These are phyloP conservation scores for Penicillium silybi DNA, from an alignment of 495 filamentous ascomycete species.

Conservation along the genomic window DNA sequence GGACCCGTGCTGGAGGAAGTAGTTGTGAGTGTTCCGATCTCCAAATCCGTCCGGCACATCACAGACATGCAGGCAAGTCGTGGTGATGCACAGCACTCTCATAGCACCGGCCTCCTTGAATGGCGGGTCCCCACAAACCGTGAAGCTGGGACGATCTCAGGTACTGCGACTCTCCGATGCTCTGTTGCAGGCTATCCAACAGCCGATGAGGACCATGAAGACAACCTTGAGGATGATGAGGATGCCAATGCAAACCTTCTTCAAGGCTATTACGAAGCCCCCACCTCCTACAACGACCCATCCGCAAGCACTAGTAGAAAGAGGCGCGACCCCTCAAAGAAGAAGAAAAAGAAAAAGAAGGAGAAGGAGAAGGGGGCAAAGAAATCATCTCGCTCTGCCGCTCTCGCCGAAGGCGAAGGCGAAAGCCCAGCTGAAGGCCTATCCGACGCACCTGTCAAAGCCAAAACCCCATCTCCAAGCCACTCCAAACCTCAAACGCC, in stretches of 20 bases:
- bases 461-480: constrained; percentile 18
- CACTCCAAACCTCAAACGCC: constrained; percentile 28
- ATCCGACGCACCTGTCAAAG: constrained; percentile 7
- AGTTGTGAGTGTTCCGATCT: constrained; percentile 75
- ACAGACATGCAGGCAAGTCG: constrained; percentile 75
- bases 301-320: constrained; percentile 20
- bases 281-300: constrained; percentile 34
- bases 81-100: constrained; percentile 78
- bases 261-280: constrained; percentile 55
- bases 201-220: constrained; percentile 52
- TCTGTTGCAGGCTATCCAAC: constrained; percentile 66
- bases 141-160: constrained; percentile 55
- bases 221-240: constrained; percentile 47
- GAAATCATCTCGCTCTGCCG: constrained; percentile 30
- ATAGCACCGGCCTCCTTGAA: constrained; percentile 67
- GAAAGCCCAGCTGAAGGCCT: constrained; percentile 9
- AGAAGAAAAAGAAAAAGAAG: constrained; percentile 41
- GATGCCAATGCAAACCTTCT: constrained; percentile 41
- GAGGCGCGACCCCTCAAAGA: constrained; percentile 27
- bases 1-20: constrained; percentile 73
- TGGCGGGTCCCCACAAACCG: constrained; percentile 74
- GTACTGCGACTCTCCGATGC: constrained; percentile 72
- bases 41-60: constrained; percentile 78
- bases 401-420: constrained; percentile 30
- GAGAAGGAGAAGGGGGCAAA: constrained; percentile 40